phyloP scores from a whole-genome alignment of 768 basidiomycete genomes.

The Lactarius indigo region DNA sequence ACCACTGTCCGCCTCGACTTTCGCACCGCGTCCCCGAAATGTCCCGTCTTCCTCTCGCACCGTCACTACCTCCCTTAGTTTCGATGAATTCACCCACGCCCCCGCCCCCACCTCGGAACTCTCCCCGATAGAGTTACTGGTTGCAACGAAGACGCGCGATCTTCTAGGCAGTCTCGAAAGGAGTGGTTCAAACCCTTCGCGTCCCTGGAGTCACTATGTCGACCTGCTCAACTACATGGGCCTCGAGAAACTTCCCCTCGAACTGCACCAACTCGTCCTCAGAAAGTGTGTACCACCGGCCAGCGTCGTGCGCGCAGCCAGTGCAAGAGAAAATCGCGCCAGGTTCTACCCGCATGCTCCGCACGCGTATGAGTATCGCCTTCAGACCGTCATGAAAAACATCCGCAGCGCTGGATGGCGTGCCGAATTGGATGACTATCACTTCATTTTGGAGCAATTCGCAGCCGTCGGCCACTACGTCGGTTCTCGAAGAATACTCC shows the following conservation, averaged over 20 bases:
- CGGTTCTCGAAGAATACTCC: slow-evolving; percentile 57
- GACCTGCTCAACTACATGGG: slow-evolving; percentile 51
- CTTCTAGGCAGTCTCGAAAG: slow-evolving; percentile 19
- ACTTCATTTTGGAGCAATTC: slow-evolving; percentile 71
- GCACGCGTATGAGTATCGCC: slow-evolving; percentile 62
- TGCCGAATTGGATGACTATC: slow-evolving; percentile 59
- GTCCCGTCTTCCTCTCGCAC: slow-evolving; percentile 14
- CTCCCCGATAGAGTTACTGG: slow-evolving; percentile 21
- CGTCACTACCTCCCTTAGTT: neutral
- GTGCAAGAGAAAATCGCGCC: slow-evolving; percentile 41
- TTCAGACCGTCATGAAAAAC: slow-evolving; percentile 64
- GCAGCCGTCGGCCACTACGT: slow-evolving; percentile 68
- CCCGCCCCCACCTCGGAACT: neutral
- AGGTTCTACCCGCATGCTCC: slow-evolving; percentile 37
- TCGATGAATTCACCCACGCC: slow-evolving; percentile 1
- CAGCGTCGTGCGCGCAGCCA: slow-evolving; percentile 41
- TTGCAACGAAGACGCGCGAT: slow-evolving; percentile 23
- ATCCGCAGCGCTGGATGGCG: slow-evolving; percentile 53
- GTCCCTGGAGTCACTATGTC: slow-evolving; percentile 64
- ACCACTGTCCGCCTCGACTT: slow-evolving; percentile 5
- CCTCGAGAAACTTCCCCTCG: slow-evolving; percentile 51
- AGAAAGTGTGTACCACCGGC: slow-evolving; percentile 57
- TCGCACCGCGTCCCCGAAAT: slow-evolving; percentile 1
- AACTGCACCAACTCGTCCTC: slow-evolving; percentile 66
- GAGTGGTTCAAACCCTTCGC: slow-evolving; percentile 35